Percentiles rank a stretch among this genome's conserved stretches.
phyloP scores from a whole-genome alignment of 495 filamentous ascomycete genomes.

The Tirmania nivea region DNA sequence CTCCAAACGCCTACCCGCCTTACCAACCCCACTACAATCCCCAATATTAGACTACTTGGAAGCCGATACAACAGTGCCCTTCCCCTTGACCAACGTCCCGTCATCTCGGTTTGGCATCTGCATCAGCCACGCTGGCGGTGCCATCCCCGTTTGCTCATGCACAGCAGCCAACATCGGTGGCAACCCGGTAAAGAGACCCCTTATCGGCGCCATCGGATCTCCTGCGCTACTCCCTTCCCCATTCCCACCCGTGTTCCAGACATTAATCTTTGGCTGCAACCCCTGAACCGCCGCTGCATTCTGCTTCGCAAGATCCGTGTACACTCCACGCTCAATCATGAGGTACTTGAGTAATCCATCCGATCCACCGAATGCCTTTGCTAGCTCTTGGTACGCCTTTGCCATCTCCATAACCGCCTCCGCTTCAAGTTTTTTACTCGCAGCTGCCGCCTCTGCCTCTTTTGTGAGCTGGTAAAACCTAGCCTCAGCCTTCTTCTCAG shows the following conservation, averaged over 20 bases:
- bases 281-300: conserved; percentile 53
- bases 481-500: conserved; percentile 25
- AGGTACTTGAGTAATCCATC: conserved; percentile 52
- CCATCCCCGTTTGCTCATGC: conserved; percentile 63
- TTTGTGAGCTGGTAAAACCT: conserved; percentile 27
- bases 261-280: conserved; percentile 65
- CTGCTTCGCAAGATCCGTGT: conserved; percentile 40
- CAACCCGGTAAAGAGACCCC: conserved; percentile 49
- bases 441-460: conserved; percentile 40
- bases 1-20: no score
- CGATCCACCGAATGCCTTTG: conserved; percentile 51
- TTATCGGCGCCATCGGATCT: conserved; percentile 29
- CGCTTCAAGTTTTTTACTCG: conserved; percentile 44
- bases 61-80: no score
- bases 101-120: conserved; percentile 4
- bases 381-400: conserved; percentile 46
- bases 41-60: no score
- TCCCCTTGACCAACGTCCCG: no score
- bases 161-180: conserved; percentile 62
- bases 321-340: conserved; percentile 51
- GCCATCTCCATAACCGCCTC: conserved; percentile 55
- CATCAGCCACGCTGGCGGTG: conserved; percentile 42
- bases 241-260: conserved; percentile 54
- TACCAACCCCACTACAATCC: no score
- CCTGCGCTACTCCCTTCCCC: conserved; percentile 17